A percentile compares a stretch with the other conserved stretches of the same genome.
These are phyloP conservation scores for Monoraphidium neglectum DNA, from an alignment of 139 green algal species.

Conservation along the genomic window DNA sequence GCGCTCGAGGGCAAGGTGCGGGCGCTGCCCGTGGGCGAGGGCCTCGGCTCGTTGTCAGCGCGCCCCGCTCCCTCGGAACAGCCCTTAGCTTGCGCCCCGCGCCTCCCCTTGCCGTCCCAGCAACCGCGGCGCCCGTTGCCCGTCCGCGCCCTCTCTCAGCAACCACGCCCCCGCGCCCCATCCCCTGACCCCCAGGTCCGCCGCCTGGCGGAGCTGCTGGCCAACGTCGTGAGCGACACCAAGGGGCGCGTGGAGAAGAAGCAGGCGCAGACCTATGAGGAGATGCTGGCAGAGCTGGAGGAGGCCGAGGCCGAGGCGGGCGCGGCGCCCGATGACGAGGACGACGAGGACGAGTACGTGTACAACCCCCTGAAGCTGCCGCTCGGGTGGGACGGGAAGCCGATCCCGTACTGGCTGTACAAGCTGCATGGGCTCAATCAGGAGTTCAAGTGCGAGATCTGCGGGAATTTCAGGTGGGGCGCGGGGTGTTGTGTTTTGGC, in stretches of 20 bases:
- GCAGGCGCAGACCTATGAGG: slow-evolving; percentile 87
- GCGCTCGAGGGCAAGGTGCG: no score
- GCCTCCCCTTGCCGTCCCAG: no score
- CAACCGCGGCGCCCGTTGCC: no score
- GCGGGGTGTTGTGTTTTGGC: no score
- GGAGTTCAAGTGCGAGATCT: slow-evolving; percentile 93
- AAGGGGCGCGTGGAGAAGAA: slow-evolving; percentile 91
- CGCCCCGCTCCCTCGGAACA: no score
- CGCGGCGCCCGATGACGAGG: slow-evolving; percentile 37
- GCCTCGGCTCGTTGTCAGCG: no score
- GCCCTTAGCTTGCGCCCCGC: no score
- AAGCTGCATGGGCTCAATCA: slow-evolving; percentile 98
- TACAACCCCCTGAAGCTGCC: slow-evolving; percentile 99
- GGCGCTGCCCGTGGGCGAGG: no score
- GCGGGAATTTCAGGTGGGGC: slow-evolving; percentile 87
- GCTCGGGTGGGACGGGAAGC: slow-evolving; percentile 98
- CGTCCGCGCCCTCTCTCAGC: no score
- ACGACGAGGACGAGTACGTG: slow-evolving; percentile 88
- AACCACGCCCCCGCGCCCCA: no score
- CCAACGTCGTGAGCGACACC: slow-evolving; percentile 75
- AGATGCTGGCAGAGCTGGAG: slow-evolving; percentile 76
- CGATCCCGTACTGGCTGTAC: slow-evolving; percentile 99
- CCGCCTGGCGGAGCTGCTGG: slow-evolving; percentile 59
- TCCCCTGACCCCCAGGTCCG: slow-evolving; percentile 49
- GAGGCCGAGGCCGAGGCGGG: slow-evolving; percentile 59